These are phyloP conservation scores for Buddleja alternifolia DNA, from an alignment of 257 asterid species.

Conservation along the genomic window DNA sequence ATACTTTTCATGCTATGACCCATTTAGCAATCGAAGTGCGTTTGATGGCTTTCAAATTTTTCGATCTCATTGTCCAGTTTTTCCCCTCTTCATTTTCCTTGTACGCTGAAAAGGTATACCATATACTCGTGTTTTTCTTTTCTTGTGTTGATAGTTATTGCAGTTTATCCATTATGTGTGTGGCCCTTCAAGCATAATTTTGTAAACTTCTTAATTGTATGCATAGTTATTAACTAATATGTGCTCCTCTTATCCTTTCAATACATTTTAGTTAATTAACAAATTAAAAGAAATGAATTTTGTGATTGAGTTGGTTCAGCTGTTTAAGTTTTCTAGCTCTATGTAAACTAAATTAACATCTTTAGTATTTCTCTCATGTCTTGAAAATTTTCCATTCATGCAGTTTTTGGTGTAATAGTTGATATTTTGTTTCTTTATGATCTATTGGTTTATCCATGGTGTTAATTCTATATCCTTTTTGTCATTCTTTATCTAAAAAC, in stretches of 20 bases:
- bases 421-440: not conserved
- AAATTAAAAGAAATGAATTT: not conserved
- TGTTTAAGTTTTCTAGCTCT: conserved; percentile 1
- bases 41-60: conserved; percentile 81
- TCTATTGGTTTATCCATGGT: not conserved
- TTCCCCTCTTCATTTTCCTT: conserved; percentile 71
- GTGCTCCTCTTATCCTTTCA: conserved; percentile 20
- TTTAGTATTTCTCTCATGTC: not conserved
- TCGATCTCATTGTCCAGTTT: conserved; percentile 76
- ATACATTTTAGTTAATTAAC: not conserved
- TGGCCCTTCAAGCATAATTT: conserved; percentile 2
- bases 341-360: not conserved
- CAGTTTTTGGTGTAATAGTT: not conserved
- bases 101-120: conserved; percentile 81
- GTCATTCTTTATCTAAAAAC: conserved; percentile 8
- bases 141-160: conserved; percentile 17
- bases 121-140: conserved; percentile 7
- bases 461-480: conserved; percentile 1
- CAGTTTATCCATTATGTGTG: not conserved
- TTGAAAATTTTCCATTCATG: conserved; percentile 9
- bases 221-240: not conserved
- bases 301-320: conserved; percentile 2
- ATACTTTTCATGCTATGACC: conserved; percentile 85
- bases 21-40: conserved; percentile 81
- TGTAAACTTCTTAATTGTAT: not conserved